Percentiles rank a stretch among this genome's conserved stretches.
Conservation (phyloP, 441 rosid genomes). For the Syzygium syzygioides region DNA sequence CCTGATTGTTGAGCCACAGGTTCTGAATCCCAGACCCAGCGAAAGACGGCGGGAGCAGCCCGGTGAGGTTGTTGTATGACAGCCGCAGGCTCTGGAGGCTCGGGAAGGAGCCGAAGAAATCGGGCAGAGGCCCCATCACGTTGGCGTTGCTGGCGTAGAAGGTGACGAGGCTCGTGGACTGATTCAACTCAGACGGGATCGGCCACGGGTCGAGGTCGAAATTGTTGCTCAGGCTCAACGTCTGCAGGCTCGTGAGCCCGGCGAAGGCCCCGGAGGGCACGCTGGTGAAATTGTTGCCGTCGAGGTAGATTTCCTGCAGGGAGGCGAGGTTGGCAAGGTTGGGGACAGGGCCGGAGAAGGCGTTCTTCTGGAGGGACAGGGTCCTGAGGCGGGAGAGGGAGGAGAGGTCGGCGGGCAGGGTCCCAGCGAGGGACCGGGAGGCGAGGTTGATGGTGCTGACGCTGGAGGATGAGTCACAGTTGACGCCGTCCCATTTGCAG, state of each 20-base stretch:
- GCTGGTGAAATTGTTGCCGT: constrained; percentile 12
- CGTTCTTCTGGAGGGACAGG: constrained; percentile 10
- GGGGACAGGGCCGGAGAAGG: constrained; percentile 12
- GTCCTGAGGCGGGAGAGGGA: background rate
- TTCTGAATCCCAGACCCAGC: background rate
- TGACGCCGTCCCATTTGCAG: constrained; percentile 13
- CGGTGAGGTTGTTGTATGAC: constrained; percentile 65
- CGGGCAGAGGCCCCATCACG: constrained; percentile 10
- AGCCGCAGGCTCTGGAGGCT: constrained; percentile 44
- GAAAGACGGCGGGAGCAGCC: background rate
- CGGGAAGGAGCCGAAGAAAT: constrained; percentile 37
- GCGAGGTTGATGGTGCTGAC: constrained; percentile 7
- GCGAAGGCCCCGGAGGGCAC: background rate
- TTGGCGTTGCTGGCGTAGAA: background rate
- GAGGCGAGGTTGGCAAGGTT: constrained; percentile 3
- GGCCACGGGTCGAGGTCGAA: constrained; percentile 5
- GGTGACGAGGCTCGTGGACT: background rate
- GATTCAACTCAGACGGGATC: constrained; percentile 1
- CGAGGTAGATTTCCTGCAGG: constrained; percentile 6
- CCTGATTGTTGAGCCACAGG: constrained; percentile 6
- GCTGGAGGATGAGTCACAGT: constrained; percentile 4
- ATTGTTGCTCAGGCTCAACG: constrained; percentile 5
- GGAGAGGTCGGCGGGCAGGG: constrained; percentile 10
- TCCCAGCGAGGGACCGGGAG: constrained; percentile 11
- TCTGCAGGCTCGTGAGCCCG: constrained; percentile 11